Evolutionary conservation across 2,329 filamentous ascomycete species (phyloP).

Genomic region (Fusarium sp.): DNA sequence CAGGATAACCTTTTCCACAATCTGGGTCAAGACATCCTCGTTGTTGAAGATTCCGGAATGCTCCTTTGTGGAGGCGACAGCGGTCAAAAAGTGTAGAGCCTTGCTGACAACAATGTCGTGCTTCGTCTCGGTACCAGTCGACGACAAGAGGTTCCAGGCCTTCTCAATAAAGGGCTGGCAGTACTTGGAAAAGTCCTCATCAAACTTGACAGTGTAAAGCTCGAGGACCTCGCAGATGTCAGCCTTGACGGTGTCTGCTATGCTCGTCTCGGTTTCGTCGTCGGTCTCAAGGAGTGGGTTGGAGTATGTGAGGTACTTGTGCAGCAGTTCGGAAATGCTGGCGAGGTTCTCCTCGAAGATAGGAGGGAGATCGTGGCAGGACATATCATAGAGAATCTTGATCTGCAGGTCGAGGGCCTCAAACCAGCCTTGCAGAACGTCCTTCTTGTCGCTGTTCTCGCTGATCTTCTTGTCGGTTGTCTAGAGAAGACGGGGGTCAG

Average conservation of each 20-base stretch:
- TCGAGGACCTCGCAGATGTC: constrained; percentile 93
- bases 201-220: constrained; percentile 93
- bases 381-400: constrained; percentile 95
- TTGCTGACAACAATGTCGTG: constrained; percentile 96
- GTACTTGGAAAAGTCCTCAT: constrained; percentile 88
- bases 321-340: constrained; percentile 80
- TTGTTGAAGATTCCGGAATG: constrained; percentile 90
- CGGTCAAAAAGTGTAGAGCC: constrained; percentile 92
- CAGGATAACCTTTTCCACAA: constrained; percentile 95
- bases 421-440: constrained; percentile 80
- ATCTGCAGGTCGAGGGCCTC: constrained; percentile 87
- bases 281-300: constrained; percentile 85
- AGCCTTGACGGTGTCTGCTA: constrained; percentile 87
- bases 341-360: constrained; percentile 91
- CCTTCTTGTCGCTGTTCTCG: constrained; percentile 79
- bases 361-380: constrained; percentile 95
- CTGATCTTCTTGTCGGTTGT: constrained; percentile 78
- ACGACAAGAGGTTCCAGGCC: constrained; percentile 91
- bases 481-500: constrained; percentile 48
- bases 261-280: constrained; percentile 89
- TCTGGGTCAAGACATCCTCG: constrained; percentile 80
- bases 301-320: constrained; percentile 93
- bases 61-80: constrained; percentile 79
- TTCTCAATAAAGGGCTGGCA: constrained; percentile 87
- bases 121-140: constrained; percentile 86